Percentiles rank a stretch among this genome's conserved stretches.
Conservation (phyloP, 768 basidiomycete genomes). For the Kwoniella newhampshirensis region DNA sequence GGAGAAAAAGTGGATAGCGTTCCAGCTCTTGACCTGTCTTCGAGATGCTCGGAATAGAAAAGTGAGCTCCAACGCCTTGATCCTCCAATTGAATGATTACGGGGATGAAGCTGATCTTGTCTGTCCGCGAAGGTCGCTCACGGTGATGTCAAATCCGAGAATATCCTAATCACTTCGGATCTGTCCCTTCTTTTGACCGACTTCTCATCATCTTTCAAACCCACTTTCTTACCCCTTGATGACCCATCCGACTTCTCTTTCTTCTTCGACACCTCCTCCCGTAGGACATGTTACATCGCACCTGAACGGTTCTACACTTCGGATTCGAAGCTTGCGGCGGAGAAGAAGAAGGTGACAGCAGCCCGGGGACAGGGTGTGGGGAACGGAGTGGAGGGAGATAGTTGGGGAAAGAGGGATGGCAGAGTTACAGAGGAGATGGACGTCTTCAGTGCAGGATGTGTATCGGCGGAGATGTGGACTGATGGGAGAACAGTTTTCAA, state of each 20-base stretch:
- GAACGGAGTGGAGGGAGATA: slow-evolving; percentile 10
- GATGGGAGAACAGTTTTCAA: slow-evolving; percentile 93
- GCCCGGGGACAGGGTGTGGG: slow-evolving; percentile 46
- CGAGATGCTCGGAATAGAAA: slow-evolving; percentile 75
- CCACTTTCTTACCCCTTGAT: slow-evolving; percentile 88
- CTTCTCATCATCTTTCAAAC: slow-evolving; percentile 87
- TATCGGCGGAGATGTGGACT: slow-evolving; percentile 90
- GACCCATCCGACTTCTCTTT: slow-evolving; percentile 97
- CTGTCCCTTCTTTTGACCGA: slow-evolving; percentile 95
- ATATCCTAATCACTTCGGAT: slow-evolving; percentile 92
- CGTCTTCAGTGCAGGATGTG: slow-evolving; percentile 90
- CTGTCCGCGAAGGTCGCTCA: slow-evolving; percentile 71
- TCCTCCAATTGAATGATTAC: background rate
- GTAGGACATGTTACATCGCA: slow-evolving; percentile 91
- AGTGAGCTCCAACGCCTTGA: slow-evolving; percentile 41
- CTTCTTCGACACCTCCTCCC: slow-evolving; percentile 92
- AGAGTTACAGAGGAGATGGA: slow-evolving; percentile 95
- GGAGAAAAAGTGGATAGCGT: slow-evolving; percentile 98
- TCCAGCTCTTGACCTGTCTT: slow-evolving; percentile 82
- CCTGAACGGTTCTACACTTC: slow-evolving; percentile 92
- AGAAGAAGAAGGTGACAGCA: slow-evolving; percentile 59
- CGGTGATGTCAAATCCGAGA: slow-evolving; percentile 97
- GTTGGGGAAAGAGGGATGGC: slow-evolving; percentile 66
- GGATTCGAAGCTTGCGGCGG: slow-evolving; percentile 69
- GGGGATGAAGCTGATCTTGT: background rate